phyloP scores from a whole-genome alignment of 1,284 basidiomycete genomes.

The Boletus sp. region DNA sequence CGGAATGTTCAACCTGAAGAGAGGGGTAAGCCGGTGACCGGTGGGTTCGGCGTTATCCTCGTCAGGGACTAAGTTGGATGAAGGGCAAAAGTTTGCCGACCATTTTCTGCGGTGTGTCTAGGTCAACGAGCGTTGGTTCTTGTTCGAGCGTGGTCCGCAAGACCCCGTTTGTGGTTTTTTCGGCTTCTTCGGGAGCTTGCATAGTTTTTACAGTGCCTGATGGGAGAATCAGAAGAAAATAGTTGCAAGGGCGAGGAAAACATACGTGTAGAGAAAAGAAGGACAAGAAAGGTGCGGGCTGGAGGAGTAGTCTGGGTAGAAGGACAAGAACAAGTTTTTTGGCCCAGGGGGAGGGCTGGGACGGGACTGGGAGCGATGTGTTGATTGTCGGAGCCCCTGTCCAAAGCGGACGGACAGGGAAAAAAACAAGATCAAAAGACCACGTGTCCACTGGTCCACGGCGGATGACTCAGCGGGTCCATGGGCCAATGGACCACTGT shows the following conservation, averaged over 20 bases:
- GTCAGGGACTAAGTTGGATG: conserved; percentile 38
- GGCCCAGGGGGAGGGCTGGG: conserved; percentile 18
- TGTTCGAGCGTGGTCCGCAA: conserved; percentile 12
- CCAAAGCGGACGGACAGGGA: conserved; percentile 40
- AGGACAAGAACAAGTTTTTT: conserved; percentile 25
- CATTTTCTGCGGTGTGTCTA: conserved; percentile 35
- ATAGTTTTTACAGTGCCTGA: conserved; percentile 40
- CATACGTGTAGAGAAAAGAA: conserved; percentile 22
- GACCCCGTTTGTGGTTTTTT: conserved; percentile 26
- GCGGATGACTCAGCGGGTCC: conserved; percentile 34
- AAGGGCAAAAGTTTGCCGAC: conserved; percentile 37
- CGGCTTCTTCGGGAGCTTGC: conserved; percentile 29
- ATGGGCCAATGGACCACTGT: conserved; percentile 31
- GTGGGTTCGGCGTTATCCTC: conserved; percentile 36
- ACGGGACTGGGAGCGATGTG: conserved; percentile 32
- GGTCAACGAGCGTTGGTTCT: conserved; percentile 37
- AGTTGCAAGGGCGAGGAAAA: conserved; percentile 3
- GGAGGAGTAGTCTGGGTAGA: background rate
- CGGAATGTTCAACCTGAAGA: conserved; percentile 29
- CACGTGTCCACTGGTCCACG: conserved; percentile 35
- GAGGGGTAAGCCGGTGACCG: conserved; percentile 27
- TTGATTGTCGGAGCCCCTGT: conserved; percentile 44
- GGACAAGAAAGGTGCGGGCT: background rate
- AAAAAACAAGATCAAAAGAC: conserved; percentile 41
- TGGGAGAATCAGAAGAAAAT: conserved; percentile 34